These are phyloP conservation scores for Microglena sp. DNA, from an alignment of 139 green algal genomes.

Conservation along the genomic window DNA sequence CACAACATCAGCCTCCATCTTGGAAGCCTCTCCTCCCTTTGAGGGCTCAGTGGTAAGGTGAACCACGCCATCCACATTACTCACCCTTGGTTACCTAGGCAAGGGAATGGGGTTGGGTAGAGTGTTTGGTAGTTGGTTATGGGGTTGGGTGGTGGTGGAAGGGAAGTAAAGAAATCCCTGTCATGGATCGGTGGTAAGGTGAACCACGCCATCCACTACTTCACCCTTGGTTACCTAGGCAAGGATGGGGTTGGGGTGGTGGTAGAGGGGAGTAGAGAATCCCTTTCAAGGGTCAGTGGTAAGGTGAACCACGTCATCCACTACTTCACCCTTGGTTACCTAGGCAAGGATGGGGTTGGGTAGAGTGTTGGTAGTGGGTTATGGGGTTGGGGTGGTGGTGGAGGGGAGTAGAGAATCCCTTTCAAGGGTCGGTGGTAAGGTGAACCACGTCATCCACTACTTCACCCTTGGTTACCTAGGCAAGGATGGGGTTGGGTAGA, in stretches of 20 bases:
- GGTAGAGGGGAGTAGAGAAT: too few species aligned
- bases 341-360: constrained; percentile 9
- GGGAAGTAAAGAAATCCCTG: too few species aligned
- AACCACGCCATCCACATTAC: constrained; percentile 42
- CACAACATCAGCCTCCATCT: constrained; percentile 79
- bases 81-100: constrained; percentile 53
- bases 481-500: too few species aligned
- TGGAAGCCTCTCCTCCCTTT: constrained; percentile 60
- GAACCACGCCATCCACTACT: constrained; percentile 2
- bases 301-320: constrained; percentile 44
- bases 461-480: constrained; percentile 12
- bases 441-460: constrained; percentile 3
- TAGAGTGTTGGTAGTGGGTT: too few species aligned
- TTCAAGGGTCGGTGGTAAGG: too few species aligned
- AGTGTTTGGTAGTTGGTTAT: too few species aligned
- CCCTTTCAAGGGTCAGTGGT: too few species aligned
- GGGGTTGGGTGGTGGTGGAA: too few species aligned
- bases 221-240: constrained; percentile 12
- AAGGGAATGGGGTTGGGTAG: too few species aligned
- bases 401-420: too few species aligned
- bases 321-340: constrained; percentile 54
- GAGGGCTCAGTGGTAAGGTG: constrained; percentile 47
- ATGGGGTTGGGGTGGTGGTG: too few species aligned
- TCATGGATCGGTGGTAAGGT: too few species aligned
- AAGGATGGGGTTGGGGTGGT: neutral